A percentile compares a stretch with the other conserved stretches of the same genome.
These are phyloP conservation scores for Gracilaria domingensis DNA, from an alignment of 23 red algal genomes.

Conservation along the genomic window DNA sequence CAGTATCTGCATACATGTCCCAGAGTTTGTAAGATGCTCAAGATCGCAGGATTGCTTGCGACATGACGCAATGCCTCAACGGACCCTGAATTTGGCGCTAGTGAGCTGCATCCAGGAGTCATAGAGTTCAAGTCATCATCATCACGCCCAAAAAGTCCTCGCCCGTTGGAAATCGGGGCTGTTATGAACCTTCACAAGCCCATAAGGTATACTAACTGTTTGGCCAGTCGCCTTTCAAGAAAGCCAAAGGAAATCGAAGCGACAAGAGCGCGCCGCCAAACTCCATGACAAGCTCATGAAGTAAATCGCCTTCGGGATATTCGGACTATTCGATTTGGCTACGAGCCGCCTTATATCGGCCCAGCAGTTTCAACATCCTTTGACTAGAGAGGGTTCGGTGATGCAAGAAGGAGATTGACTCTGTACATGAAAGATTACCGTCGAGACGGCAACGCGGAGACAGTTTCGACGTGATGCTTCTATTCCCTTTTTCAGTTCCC, in stretches of 20 bases:
- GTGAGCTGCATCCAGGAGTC: constrained; percentile 50
- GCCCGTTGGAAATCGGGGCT: not conserved
- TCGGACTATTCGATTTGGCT: constrained; percentile 30
- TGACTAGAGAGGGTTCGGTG: constrained; percentile 33
- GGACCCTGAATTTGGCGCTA: constrained; percentile 56
- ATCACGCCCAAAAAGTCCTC: constrained; percentile 22
- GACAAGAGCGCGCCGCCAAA: constrained; percentile 49
- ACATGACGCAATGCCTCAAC: constrained; percentile 58
- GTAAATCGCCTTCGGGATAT: constrained; percentile 21
- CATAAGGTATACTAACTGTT: constrained; percentile 21
- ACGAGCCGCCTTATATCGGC: constrained; percentile 22
- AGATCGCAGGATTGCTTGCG: constrained; percentile 69
- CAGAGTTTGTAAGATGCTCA: constrained; percentile 31
- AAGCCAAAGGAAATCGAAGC: constrained; percentile 46
- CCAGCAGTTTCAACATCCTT: constrained; percentile 22
- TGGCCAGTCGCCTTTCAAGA: constrained; percentile 70
- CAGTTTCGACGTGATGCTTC: constrained; percentile 3
- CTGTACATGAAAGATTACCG: constrained; percentile 57
- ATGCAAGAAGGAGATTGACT: constrained; percentile 46
- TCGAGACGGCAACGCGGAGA: constrained; percentile 48
- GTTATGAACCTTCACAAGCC: constrained; percentile 64
- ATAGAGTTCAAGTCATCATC: constrained; percentile 38
- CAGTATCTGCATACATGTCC: constrained; percentile 39
- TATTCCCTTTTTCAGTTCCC: not conserved
- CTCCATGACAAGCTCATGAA: constrained; percentile 33